phyloP scores from a whole-genome alignment of 495 filamentous ascomycete genomes.

The Chaetomium fimeti region DNA sequence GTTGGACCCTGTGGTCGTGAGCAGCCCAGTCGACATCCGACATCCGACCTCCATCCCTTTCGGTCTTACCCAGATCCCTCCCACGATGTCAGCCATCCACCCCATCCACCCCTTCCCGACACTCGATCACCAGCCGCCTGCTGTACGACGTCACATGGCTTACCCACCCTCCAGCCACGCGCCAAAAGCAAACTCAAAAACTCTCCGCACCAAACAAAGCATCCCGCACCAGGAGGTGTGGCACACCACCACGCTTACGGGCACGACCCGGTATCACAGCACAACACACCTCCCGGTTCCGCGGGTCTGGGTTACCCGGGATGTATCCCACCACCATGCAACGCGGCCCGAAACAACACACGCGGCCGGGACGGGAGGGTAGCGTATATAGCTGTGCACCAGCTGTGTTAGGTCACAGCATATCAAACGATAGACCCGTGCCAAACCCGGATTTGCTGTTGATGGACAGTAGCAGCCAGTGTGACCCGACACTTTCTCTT shows the following conservation, averaged over 20 bases:
- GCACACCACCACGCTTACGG: background rate
- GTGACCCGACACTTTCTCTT: too few species aligned
- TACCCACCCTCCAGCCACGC: background rate
- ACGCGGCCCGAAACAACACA: too few species aligned
- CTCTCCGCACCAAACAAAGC: background rate
- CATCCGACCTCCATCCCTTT: background rate
- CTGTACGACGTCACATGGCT: conserved; percentile 2
- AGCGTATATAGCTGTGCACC: too few species aligned
- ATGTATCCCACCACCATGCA: too few species aligned
- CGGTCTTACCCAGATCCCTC: background rate
- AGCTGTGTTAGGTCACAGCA: too few species aligned
- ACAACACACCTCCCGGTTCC: background rate
- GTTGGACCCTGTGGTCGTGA: background rate
- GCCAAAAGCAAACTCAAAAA: background rate
- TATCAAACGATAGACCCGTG: too few species aligned
- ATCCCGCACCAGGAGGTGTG: background rate
- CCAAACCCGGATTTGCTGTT: too few species aligned
- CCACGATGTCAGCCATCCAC: background rate
- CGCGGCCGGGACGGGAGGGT: too few species aligned
- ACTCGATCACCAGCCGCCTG: background rate
- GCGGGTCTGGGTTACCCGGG: too few species aligned
- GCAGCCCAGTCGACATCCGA: background rate
- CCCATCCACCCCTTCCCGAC: background rate
- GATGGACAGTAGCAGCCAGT: too few species aligned
- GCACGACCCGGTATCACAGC: background rate